Evolutionary conservation across 2,329 filamentous ascomycete species (phyloP), one percentile per base, ranked within the genome.

Genomic region (Paraconiothyrium brasiliense): DNA sequence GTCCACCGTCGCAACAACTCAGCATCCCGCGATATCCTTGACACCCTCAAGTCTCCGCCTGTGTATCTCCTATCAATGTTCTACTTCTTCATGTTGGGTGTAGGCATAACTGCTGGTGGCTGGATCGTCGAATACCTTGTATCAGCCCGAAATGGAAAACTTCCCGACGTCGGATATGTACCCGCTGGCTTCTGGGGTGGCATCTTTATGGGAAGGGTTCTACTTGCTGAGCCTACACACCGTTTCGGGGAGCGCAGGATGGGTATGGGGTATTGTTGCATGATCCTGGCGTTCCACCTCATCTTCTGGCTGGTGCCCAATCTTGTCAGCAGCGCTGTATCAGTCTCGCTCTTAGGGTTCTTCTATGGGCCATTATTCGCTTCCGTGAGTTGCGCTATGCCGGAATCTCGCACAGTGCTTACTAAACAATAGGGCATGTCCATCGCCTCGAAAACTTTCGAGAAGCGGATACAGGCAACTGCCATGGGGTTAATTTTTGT

Each of bases 61-160:
- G 77, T 90, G 3, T 90, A 87, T 85, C 71, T 88, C 0, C 70
- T 90, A 2, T 87, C 86, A 52, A 57, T 88, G 1, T 90, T 88
- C 72, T 90, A 86, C 76, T 90, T 90, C 76, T 89, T 89, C 71
- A 85, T 86, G 55, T 78, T 90, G 0, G 88, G 88, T 0, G 84
- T 82, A 0, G 72, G 70, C 1, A 82, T 88, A 2, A 90, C 87
- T 0, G 84, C 86, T 11, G 81, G 81, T 24, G 87, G 88, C 1
- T 90, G 87, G 88, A 84, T 90, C 0, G 87, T 90, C 1, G 86
- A 89, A 65, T 90, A 87, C 58, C 81, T 90, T 3, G 84, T 89
- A 7, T 81, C 83, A 2, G 85, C 87, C n/a, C 84, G 88, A 0
- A 78, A 84, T 2, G 87, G 87, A 0, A 78, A 85, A 1, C 76